Percentiles rank a stretch among this genome's conserved stretches.
phyloP scores from a whole-genome alignment of 2,329 filamentous ascomycete species.

The Cladosporium sp. region DNA sequence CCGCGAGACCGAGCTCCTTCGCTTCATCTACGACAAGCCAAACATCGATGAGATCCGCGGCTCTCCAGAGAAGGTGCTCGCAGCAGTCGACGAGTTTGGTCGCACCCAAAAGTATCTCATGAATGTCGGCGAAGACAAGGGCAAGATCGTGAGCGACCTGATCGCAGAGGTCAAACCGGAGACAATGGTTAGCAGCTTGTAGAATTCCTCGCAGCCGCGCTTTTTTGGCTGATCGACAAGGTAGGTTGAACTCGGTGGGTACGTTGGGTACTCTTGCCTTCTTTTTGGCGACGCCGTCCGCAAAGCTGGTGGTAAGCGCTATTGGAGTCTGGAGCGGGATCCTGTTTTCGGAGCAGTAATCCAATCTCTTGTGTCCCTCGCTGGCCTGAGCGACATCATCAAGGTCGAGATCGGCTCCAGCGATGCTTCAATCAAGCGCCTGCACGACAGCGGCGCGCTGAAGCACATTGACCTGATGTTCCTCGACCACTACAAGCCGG shows the following conservation, averaged over 20 bases:
- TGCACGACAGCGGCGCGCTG: slow-evolving; percentile 57
- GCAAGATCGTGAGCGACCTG: slow-evolving; percentile 66
- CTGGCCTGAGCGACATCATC: slow-evolving; percentile 70
- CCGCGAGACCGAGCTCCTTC: slow-evolving; percentile 70
- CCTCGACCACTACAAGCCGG: slow-evolving; percentile 77
- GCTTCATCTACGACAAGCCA: slow-evolving; percentile 65
- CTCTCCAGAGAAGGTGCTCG: slow-evolving; percentile 63
- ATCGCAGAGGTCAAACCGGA: slow-evolving; percentile 67
- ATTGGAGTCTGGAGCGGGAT: slow-evolving; percentile 72
- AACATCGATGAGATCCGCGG: slow-evolving; percentile 64
- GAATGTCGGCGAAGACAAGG: slow-evolving; percentile 77
- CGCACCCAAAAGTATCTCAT: slow-evolving; percentile 70
- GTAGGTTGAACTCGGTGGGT: slow-evolving; percentile 73
- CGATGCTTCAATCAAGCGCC: slow-evolving; percentile 62
- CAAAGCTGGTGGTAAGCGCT: slow-evolving; percentile 62
- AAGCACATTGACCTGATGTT: slow-evolving; percentile 70
- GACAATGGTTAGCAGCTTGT: slow-evolving; percentile 54
- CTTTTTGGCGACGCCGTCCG: slow-evolving; percentile 69
- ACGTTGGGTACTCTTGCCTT: slow-evolving; percentile 79
- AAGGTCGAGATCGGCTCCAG: slow-evolving; percentile 70
- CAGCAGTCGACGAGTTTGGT: slow-evolving; percentile 70
- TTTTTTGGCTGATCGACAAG: slow-evolving; percentile 24
- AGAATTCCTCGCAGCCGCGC: slow-evolving; percentile 14
- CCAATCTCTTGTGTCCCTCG: slow-evolving; percentile 67
- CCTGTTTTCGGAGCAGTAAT: slow-evolving; percentile 73